Conservation (phyloP, 2,329 filamentous ascomycete genomes). For the Ophiosphaerella herpotricha region DNA sequence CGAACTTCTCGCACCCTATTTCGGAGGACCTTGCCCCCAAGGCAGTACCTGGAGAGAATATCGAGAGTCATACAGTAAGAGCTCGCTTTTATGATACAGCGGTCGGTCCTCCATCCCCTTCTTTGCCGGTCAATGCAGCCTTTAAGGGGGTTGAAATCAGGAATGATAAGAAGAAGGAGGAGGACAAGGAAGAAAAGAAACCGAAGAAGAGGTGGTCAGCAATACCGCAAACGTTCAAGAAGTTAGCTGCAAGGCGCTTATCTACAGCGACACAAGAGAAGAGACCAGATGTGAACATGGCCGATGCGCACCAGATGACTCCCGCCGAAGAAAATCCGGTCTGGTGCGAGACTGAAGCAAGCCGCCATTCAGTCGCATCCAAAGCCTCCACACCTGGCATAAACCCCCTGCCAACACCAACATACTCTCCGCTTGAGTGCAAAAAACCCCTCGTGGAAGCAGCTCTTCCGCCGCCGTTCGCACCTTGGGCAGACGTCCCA, state of each 20-base stretch:
- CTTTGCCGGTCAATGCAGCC: constrained; percentile 13
- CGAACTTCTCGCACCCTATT: constrained; percentile 29
- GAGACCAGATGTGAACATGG: constrained; percentile 13
- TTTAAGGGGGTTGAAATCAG: constrained; percentile 7
- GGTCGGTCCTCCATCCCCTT: constrained; percentile 26
- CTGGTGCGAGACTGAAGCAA: constrained; percentile 12
- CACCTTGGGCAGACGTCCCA: constrained; percentile 25
- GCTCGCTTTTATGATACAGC: constrained; percentile 21
- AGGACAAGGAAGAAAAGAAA: constrained; percentile 23
- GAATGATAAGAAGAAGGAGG: constrained; percentile 9
- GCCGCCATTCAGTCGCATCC: constrained; percentile 3
- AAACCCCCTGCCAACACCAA: constrained; percentile 26
- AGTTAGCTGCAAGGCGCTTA: constrained; percentile 19
- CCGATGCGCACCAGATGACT: constrained; percentile 16
- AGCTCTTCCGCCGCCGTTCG: constrained; percentile 26
- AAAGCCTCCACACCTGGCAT: constrained; percentile 13
- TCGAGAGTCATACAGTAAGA: constrained; percentile 26
- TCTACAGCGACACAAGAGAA: constrained; percentile 19
- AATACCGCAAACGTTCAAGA: constrained; percentile 28
- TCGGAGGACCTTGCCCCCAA: constrained; percentile 21
- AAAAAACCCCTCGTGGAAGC: constrained; percentile 13
- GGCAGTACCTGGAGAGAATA: constrained; percentile 25
- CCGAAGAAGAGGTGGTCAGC: constrained; percentile 29
- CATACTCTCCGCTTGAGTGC: constrained; percentile 25
- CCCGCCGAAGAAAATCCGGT: constrained; percentile 19